These are phyloP conservation scores for Aspergillus sergii DNA, from an alignment of 2,329 filamentous ascomycete genomes.

Conservation along the genomic window DNA sequence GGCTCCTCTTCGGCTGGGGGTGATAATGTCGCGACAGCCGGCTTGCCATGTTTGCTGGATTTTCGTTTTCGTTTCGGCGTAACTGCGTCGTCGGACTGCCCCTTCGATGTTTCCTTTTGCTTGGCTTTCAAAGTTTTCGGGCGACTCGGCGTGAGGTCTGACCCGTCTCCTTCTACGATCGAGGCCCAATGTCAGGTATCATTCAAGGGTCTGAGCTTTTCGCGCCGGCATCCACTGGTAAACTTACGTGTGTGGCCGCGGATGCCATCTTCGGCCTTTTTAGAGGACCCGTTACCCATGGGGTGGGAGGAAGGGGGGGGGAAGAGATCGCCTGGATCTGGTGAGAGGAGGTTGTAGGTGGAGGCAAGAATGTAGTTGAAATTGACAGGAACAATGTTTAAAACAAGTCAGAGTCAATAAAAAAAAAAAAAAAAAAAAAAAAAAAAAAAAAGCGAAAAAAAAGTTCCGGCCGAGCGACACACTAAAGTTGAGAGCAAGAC, in stretches of 20 bases:
- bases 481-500: not conserved
- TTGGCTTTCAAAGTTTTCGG: not conserved
- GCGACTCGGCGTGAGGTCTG: not conserved
- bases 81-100: not conserved
- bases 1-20: slow-evolving; percentile 11
- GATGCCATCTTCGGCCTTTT: not conserved
- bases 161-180: not conserved
- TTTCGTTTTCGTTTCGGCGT: slow-evolving; percentile 9
- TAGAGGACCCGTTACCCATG: not conserved
- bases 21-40: not conserved
- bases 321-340: not conserved
- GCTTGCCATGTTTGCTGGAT: not conserved
- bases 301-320: not conserved
- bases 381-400: not conserved
- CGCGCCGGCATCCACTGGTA: not conserved
- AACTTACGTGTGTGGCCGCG: not conserved
- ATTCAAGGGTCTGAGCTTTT: not conserved
- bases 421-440: not conserved
- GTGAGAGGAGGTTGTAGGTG: not conserved
- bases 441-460: not conserved
- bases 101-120: not conserved
- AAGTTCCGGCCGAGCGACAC: not conserved
- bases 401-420: not conserved
- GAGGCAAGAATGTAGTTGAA: not conserved
- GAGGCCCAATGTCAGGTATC: not conserved